These are phyloP conservation scores for Prillingera fragicola DNA, from an alignment of 1,284 basidiomycete genomes.

Conservation along the genomic window DNA sequence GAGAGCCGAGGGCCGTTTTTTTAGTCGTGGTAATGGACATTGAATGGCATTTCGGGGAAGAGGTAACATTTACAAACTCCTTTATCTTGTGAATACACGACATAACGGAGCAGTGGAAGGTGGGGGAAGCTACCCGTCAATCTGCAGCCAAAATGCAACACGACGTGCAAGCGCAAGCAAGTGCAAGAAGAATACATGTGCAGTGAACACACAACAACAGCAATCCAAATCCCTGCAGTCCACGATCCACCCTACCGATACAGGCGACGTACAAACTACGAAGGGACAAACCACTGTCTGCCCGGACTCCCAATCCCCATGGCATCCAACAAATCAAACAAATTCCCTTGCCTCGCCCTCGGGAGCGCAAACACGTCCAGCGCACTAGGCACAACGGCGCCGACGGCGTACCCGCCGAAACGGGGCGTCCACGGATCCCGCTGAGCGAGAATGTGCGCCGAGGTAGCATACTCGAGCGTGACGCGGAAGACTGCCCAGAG, in stretches of 20 bases:
- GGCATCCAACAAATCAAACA: conserved; percentile 11
- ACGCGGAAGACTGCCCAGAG: conserved; percentile 41
- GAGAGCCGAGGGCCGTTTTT: no score
- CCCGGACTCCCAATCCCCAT: conserved; percentile 52
- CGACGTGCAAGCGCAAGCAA: no score
- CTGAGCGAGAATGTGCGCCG: conserved; percentile 13
- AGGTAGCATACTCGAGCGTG: conserved; percentile 39
- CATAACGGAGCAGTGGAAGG: no score
- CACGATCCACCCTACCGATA: conserved; percentile 65
- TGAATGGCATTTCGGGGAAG: no score
- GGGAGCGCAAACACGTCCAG: conserved; percentile 7
- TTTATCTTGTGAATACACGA: no score
- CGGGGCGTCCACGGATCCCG: conserved; percentile 31
- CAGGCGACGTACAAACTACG: no score
- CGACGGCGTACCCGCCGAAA: conserved; percentile 10
- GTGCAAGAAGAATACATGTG: no score
- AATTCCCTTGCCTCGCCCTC: not conserved
- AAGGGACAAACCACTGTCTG: no score
- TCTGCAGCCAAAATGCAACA: no score
- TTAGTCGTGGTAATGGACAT: no score
- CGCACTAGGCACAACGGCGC: conserved; percentile 22
- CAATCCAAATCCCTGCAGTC: not conserved
- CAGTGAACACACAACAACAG: conserved; percentile 10
- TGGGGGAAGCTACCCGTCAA: no score
- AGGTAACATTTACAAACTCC: no score